Percentiles rank a stretch among this genome's conserved stretches.
These are phyloP conservation scores for Colletotrichum scovillei DNA, from an alignment of 2,329 filamentous ascomycete species.

Conservation along the genomic window DNA sequence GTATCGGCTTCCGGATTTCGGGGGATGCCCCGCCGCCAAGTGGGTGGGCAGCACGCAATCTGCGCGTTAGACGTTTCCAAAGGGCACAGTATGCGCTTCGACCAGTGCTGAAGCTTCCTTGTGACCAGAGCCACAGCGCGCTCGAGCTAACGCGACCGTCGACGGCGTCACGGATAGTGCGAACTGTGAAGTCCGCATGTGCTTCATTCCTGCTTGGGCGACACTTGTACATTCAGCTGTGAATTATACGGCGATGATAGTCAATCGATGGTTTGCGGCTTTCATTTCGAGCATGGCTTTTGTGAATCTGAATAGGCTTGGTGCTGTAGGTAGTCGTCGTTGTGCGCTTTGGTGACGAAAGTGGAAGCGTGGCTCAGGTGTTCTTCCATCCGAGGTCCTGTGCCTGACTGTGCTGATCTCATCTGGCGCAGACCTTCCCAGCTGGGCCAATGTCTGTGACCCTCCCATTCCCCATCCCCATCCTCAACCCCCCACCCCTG, in stretches of 20 bases:
- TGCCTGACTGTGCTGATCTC: conserved; percentile 17
- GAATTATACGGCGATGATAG: not conserved
- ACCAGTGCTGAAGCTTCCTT: not conserved
- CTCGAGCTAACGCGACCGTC: not conserved
- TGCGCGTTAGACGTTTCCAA: not conserved
- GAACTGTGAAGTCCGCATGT: not conserved
- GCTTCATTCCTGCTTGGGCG: not conserved
- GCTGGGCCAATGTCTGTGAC: not conserved
- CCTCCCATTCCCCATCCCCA: not conserved
- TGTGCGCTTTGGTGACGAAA: not conserved
- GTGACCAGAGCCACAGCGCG: conserved; percentile 13
- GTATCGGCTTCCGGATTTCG: conserved; percentile 33
- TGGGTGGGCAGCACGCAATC: not conserved
- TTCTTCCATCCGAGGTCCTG: not conserved
- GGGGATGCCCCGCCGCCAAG: conserved; percentile 2
- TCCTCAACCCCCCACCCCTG: not conserved
- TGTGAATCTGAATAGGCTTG: not conserved
- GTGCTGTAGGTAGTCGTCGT: not conserved
- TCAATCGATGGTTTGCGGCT: not conserved
- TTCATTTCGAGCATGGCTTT: not conserved
- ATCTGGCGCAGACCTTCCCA: conserved; percentile 15
- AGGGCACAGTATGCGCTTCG: not conserved
- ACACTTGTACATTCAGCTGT: not conserved
- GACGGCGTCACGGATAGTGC: not conserved
- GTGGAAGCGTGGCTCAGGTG: not conserved